Base-by-base conservation (phyloP, 352 stramenopile genomes). In the Elongisporangium undulatum region DNA sequence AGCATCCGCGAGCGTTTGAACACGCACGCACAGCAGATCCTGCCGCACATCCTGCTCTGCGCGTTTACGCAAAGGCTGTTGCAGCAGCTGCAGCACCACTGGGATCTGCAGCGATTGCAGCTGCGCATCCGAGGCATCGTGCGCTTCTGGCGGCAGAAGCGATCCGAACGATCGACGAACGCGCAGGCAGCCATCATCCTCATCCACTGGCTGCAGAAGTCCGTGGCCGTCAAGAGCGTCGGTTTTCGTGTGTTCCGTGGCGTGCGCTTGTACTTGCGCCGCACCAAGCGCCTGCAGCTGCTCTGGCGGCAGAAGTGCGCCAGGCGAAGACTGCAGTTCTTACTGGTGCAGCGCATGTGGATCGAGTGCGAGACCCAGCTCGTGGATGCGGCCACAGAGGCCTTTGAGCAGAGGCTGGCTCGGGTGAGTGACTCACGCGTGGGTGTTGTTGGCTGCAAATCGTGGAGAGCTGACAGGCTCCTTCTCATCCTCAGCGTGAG, bases 141-240 rank as follows among this genome's bases (percentile, higher is more conserved):
- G 15, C 66, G 65, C 4, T 74, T 81, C 19, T 89, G 79, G 75
- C 69, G 63, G 6, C 61, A 77, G 10, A 61, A 87, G 38, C 70
- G 77, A 19, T 68, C 59, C 12, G 55, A 67, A 7, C 75, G 73
- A 13, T 65, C 41, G 10, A 62, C 29, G 4, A 82, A 83, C 52
- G 63, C 58, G 0, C 50, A 71, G 6, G 68, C 74, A 49, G 75
- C 69, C 1, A 21, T 63, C n/a, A 45, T 89, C 48, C 53, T 89
- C 2, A 74, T 87, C 20, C 64, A 82, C 26, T 89, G 79, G 79
- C 66, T 89, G 15, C 75, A 85, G 57, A 87, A 85, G 60, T 85
- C 72, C 55, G 75, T 89, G 1, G 64, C 68, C 22, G 71, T 89
- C 4, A 82, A 77, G 53, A 77, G 64, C 51, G 71, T 87, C 5